Evolutionary conservation across 805 yeast species (phyloP).

Genomic region (Teunomyces aglyptinius): DNA sequence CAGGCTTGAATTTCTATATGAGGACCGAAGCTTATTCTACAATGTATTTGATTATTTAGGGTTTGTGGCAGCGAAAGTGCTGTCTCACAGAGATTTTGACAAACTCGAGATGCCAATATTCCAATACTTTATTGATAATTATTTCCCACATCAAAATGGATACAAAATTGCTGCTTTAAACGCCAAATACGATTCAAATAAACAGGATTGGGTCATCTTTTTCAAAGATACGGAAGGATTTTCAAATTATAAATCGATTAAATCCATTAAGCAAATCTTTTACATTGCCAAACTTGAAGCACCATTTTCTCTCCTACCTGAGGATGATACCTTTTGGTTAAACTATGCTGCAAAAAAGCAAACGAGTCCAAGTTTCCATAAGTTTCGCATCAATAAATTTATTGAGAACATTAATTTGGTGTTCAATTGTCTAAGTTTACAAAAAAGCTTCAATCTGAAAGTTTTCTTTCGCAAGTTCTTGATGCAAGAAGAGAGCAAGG

Average conservation of each 20-base stretch:
- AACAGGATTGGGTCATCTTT: constrained; percentile 34
- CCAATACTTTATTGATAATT: constrained; percentile 18
- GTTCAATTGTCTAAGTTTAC: constrained; percentile 34
- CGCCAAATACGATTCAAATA: constrained; percentile 31
- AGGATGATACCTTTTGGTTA: constrained; percentile 16
- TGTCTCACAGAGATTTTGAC: constrained; percentile 17
- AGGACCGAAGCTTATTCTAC: constrained; percentile 33
- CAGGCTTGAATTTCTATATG: constrained; percentile 39
- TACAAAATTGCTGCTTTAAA: constrained; percentile 27
- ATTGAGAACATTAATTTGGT: constrained; percentile 49
- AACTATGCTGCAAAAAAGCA: constrained; percentile 23
- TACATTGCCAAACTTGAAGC: constrained; percentile 29
- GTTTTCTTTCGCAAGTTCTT: constrained; percentile 9
- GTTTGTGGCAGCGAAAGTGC: constrained; percentile 27
- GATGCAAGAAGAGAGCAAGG: constrained; percentile 17
- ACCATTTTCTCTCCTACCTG: constrained; percentile 30
- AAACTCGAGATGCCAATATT: constrained; percentile 23
- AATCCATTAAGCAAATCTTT: constrained; percentile 21
- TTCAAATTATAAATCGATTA: constrained; percentile 16
- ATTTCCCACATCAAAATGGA: constrained; percentile 17
- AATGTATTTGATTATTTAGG: constrained; percentile 40
- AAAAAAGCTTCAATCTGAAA: constrained; percentile 15
- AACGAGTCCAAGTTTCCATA: constrained; percentile 34
- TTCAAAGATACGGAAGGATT: constrained; percentile 14
- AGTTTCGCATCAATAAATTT: constrained; percentile 47